Base-by-base conservation (phyloP, 1,139 yeast genomes). In the Sugiyamaella sp. region DNA sequence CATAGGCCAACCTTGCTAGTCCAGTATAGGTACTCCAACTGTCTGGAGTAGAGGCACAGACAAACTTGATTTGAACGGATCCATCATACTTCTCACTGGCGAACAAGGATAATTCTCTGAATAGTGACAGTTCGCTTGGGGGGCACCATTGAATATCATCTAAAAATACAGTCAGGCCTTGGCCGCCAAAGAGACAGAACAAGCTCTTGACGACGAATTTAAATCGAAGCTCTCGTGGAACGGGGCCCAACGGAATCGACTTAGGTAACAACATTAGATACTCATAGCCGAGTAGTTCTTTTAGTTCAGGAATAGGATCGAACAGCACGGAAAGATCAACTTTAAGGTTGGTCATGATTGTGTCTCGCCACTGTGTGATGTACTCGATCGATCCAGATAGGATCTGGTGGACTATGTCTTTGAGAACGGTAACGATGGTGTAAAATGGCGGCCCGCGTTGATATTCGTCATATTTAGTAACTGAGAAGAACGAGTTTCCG, bases 131-230 rank as follows among this genome's bases (percentile, higher is more conserved):
- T 57, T 70, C 64, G 39, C 66, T 55, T 42, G 66, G 58, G 9
- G 73, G 67, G 43, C 79, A 73, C 75, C 78, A 76, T 51, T 80
- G 81, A 29, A 78, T 64, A 63, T 80, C 82, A 60, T 80, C 84
- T 39, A 78, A 66, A 51, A 77, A 72, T 1, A 80, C 63, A 0
- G 82, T 78, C 50, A 80, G 64, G 1, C 81, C 81, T 21, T 72
- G 73, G 17, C 66, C 63, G 3, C 78, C 77, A 52, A 80, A 71
- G 6, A 80, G 62, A 24, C 75, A 71, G 53, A 74, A 75, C 38
- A 80, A 63, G 10, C 72, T 64, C 56, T 78, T 79, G 51, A 80
- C 69, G 16, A 77, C 71, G 53, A 73, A 75, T 54, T 79, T 71
- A 60, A 77, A 74, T 53, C 75, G 69, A 50, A 79, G 58, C 56